These are phyloP conservation scores for Fusarium equiseti DNA, from an alignment of 2,329 filamentous ascomycete species.

Conservation along the genomic window DNA sequence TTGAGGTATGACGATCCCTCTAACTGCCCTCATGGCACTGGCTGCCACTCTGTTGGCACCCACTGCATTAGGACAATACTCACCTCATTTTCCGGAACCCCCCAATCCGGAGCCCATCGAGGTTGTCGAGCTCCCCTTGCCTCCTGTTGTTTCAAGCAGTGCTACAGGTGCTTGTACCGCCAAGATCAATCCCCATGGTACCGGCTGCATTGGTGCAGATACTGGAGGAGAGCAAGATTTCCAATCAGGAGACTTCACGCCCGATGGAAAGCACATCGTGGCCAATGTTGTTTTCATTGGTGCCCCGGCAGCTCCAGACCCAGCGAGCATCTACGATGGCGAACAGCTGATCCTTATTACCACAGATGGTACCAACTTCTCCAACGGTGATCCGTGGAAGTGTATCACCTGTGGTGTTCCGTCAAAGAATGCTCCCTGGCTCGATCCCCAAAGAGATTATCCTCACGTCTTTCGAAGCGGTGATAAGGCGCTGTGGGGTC, in stretches of 20 bases:
- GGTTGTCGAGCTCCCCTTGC: slow-evolving; percentile 4
- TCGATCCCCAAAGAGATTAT: slow-evolving; percentile 51
- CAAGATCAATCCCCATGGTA: neutral
- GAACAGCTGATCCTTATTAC: slow-evolving; percentile 57
- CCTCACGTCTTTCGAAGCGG: slow-evolving; percentile 58
- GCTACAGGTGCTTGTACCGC: neutral
- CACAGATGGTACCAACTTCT: slow-evolving; percentile 55
- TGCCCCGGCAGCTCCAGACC: slow-evolving; percentile 55
- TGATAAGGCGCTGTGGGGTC: slow-evolving; percentile 51
- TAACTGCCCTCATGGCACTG: neutral
- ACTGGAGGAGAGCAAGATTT: slow-evolving; percentile 1
- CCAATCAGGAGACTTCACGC: slow-evolving; percentile 50
- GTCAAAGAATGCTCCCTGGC: slow-evolving; percentile 46
- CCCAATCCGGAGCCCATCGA: slow-evolving; percentile 2
- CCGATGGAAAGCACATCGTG: slow-evolving; percentile 59
- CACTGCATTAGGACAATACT: slow-evolving; percentile 2
- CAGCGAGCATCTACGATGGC: slow-evolving; percentile 51
- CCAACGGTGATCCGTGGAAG: slow-evolving; percentile 61
- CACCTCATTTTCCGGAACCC: slow-evolving; percentile 1
- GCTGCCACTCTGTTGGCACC: neutral
- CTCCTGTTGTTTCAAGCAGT: neutral
- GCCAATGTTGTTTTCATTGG: slow-evolving; percentile 57
- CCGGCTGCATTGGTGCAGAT: neutral
- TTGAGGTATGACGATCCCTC: neutral
- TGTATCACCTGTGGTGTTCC: slow-evolving; percentile 60